A percentile compares a stretch with the other conserved stretches of the same genome.
Conservation (phyloP, 2,329 filamentous ascomycete species). For the Juglanconis juglandina region DNA sequence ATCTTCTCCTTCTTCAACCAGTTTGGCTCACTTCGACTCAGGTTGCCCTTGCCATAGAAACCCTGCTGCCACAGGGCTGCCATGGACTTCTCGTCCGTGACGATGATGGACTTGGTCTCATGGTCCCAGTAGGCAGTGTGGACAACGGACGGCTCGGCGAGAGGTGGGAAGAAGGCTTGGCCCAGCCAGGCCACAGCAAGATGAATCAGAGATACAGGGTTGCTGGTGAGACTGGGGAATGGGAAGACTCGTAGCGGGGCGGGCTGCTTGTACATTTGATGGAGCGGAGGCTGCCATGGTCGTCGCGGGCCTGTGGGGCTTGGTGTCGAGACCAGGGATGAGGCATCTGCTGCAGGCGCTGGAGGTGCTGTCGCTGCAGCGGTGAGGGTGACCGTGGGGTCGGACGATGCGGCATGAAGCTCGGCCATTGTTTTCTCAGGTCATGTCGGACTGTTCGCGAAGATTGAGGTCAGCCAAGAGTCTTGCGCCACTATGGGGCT, state of each 20-base stretch:
- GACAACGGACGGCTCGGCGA: constrained; percentile 59
- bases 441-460: constrained; percentile 44
- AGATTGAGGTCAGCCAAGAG: constrained; percentile 16
- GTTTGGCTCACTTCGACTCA: constrained; percentile 91
- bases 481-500: not conserved
- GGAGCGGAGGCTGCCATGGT: constrained; percentile 36
- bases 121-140: constrained; percentile 78
- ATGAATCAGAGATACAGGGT: constrained; percentile 83
- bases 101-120: constrained; percentile 76
- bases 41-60: constrained; percentile 91
- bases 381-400: constrained; percentile 9
- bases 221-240: constrained; percentile 83
- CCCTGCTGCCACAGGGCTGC: constrained; percentile 91
- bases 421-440: constrained; percentile 41
- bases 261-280: constrained; percentile 77
- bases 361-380: constrained; percentile 16
- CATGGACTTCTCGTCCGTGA: constrained; percentile 73
- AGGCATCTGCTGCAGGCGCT: constrained; percentile 15
- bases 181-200: constrained; percentile 73
- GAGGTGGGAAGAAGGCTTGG: constrained; percentile 66
- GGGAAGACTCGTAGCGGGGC: constrained; percentile 79
- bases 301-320: constrained; percentile 12
- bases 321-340: constrained; percentile 18
- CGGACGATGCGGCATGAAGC: constrained; percentile 22
- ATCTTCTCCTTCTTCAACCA: constrained; percentile 85